Evolutionary conservation across 2,329 filamentous ascomycete genomes (phyloP), one percentile per base, ranked within the genome.

Genomic region (Fusarium sp.): DNA sequence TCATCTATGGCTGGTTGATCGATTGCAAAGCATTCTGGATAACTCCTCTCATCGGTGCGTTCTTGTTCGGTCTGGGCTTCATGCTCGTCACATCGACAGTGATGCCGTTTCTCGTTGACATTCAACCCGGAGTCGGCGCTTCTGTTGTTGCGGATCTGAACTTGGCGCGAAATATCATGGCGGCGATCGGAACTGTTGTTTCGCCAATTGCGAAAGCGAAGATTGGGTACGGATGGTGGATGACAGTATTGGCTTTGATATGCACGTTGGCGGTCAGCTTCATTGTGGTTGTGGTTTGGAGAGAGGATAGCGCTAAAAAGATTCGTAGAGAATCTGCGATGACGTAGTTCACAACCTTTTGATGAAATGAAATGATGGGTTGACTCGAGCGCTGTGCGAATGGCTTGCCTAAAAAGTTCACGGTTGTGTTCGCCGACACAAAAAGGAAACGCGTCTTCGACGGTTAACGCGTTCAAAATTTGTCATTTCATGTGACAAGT

Each of bases 71-170:
- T 2, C 30, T 56, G 4, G 54, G 54, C 0, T 48, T 56, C 11
- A 53, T 56, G 54, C 46, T 53, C 21, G 54, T 56, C 7, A 56
- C 54, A 1, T 12, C 54, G 7, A 57, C 46, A 2, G 30, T 53
- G 1, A 57, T 57, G 54, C 54, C 54, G 16, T 57, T 57, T 11
- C 54, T 57, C n/a, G 46, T 57, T 12, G 54, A 57, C 12, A 41
- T 57, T 11, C 41, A 28, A 32, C 54, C 46, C 0, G 54, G 54
- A n/a, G 25, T 23, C 1, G 46, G 54, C 10, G 54, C 54, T 30
- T 57, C 54, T 23, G 32, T 57, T 16, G 46, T 57, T 1, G 54
- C 54, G 37, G 54, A 57, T 53, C 32, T 57, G n/a, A 57, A 57
- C 46, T 30, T 57, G 12, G 46, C 34, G 2, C 46, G 54, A 3